Percentiles rank a stretch among this genome's conserved stretches.
phyloP scores from a whole-genome alignment of 192 early-diverging fungal genomes.

The Powellomyces hirtus region DNA sequence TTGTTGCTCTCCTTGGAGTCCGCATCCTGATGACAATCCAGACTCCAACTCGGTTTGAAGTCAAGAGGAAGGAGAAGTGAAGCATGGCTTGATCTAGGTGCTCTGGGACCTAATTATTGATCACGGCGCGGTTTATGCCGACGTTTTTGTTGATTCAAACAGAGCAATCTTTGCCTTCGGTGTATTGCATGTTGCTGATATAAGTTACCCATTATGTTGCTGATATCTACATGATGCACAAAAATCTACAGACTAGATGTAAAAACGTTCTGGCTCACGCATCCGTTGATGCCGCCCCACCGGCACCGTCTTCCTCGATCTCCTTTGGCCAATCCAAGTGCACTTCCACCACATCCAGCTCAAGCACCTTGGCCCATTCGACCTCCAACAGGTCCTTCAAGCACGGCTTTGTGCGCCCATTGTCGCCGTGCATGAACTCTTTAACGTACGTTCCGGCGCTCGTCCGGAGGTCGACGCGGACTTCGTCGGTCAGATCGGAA shows the following conservation, averaged over 20 bases:
- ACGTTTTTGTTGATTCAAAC: no score
- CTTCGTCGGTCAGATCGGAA: neutral
- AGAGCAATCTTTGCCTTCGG: no score
- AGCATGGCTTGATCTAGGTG: no score
- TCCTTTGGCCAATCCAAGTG: constrained; percentile 76
- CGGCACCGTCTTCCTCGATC: no score
- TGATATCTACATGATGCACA: no score
- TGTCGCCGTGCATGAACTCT: constrained; percentile 95
- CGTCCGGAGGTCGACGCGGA: constrained; percentile 69
- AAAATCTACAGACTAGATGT: no score
- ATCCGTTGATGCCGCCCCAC: no score
- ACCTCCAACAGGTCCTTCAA: constrained; percentile 60
- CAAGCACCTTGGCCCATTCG: constrained; percentile 67
- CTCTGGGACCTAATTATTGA: no score
- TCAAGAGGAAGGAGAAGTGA: constrained; percentile 30
- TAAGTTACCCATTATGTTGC: no score
- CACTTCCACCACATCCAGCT: constrained; percentile 82
- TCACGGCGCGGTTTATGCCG: no score
- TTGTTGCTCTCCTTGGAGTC: constrained; percentile 27
- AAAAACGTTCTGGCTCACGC: no score
- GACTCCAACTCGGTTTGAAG: constrained; percentile 17
- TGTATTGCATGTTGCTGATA: no score
- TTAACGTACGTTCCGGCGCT: constrained; percentile 91
- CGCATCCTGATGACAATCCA: constrained; percentile 19
- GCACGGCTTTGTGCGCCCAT: constrained; percentile 78